Conservation (phyloP, 805 yeast species). For the Blastobotrys muscicola region DNA sequence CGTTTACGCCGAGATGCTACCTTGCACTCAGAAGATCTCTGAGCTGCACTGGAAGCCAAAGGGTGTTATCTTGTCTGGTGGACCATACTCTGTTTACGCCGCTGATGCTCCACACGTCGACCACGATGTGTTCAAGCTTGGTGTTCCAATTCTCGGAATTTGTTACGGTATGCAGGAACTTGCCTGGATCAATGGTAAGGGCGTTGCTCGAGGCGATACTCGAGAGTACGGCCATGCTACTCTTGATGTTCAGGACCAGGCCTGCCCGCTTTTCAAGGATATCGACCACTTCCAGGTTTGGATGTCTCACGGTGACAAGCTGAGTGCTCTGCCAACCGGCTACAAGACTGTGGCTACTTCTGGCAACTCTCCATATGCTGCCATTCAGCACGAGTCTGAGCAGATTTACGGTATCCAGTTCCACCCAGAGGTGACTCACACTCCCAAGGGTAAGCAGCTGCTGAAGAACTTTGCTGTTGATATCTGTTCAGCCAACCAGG, state of each 20-base stretch:
- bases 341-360: constrained; percentile 85
- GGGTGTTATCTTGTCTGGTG: constrained; percentile 93
- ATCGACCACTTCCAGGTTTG: constrained; percentile 94
- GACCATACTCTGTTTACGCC: constrained; percentile 96
- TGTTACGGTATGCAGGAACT: constrained; percentile 99
- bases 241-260: constrained; percentile 58
- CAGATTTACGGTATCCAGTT: constrained; percentile 91
- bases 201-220: constrained; percentile 92
- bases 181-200: constrained; percentile 94
- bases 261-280: constrained; percentile 69
- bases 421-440: constrained; percentile 98
- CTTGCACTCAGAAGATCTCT: constrained; percentile 94
- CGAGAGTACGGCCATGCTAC: constrained; percentile 98
- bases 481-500: constrained; percentile 77
- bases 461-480: constrained; percentile 87
- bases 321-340: constrained; percentile 81
- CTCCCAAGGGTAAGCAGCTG: constrained; percentile 78
- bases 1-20: constrained; percentile 98
- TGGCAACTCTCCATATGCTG: constrained; percentile 92
- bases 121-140: constrained; percentile 79
- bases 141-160: constrained; percentile 92
- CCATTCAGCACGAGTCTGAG: constrained; percentile 67
- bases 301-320: constrained; percentile 99
- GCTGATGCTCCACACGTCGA: constrained; percentile 97
- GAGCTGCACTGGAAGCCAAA: constrained; percentile 91